A percentile compares a stretch with the other conserved stretches of the same genome.
phyloP scores from a whole-genome alignment of 768 basidiomycete genomes.

The Termitomyces sp. region DNA sequence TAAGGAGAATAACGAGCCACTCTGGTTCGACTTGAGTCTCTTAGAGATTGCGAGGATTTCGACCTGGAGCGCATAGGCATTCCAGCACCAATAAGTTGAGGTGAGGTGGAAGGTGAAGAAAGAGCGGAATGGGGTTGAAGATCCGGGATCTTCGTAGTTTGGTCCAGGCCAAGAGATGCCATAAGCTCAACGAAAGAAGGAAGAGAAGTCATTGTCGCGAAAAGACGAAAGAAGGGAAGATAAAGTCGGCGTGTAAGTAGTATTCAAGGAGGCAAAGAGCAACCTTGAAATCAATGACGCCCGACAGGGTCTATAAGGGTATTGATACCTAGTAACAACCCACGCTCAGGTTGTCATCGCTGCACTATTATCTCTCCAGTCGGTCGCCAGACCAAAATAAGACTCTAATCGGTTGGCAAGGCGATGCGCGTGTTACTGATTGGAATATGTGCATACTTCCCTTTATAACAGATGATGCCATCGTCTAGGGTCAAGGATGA shows the following conservation, averaged over 20 bases:
- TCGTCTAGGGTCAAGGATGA: slow-evolving; percentile 1
- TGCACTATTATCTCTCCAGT: slow-evolving; percentile 32
- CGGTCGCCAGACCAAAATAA: slow-evolving; percentile 35
- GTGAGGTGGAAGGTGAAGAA: slow-evolving; percentile 36
- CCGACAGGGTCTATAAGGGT: slow-evolving; percentile 32
- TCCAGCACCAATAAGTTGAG: slow-evolving; percentile 28
- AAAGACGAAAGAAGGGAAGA: slow-evolving; percentile 24
- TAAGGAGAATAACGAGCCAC: slow-evolving; percentile 46
- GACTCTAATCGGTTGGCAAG: slow-evolving; percentile 55
- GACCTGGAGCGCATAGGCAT: slow-evolving; percentile 32
- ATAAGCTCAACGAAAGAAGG: slow-evolving; percentile 88
- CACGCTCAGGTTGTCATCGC: slow-evolving; percentile 51
- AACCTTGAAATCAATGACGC: slow-evolving; percentile 26
- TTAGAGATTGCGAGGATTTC: slow-evolving; percentile 38
- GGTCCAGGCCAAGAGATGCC: slow-evolving; percentile 72
- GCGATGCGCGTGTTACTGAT: slow-evolving; percentile 37
- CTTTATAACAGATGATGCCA: slow-evolving; percentile 18
- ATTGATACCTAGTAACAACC: slow-evolving; percentile 43
- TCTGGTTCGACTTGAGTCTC: slow-evolving; percentile 33
- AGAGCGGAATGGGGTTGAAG: slow-evolving; percentile 36
- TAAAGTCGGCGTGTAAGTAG: slow-evolving; percentile 20
- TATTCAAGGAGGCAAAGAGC: slow-evolving; percentile 21
- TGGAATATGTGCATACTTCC: slow-evolving; percentile 1
- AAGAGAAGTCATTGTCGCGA: slow-evolving; percentile 56
- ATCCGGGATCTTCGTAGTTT: slow-evolving; percentile 23